Conservation (phyloP, 1,284 basidiomycete genomes). For the Ustanciosporium gigantosporum region DNA sequence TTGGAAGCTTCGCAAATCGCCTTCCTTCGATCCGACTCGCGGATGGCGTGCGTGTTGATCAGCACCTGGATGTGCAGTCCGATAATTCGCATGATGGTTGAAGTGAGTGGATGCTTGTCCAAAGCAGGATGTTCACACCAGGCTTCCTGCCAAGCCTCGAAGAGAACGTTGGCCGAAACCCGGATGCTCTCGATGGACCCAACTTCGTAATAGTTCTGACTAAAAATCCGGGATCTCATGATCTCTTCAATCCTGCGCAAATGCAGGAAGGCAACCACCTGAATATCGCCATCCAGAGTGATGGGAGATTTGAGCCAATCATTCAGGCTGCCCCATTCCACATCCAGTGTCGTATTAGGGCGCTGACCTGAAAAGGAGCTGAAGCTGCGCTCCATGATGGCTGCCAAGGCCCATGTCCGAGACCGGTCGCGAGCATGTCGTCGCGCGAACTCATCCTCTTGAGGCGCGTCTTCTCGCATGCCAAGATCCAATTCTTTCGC, state of each 20-base stretch:
- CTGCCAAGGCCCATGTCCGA: constrained; percentile 33
- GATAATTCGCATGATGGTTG: constrained; percentile 37
- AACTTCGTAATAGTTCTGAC: constrained; percentile 40
- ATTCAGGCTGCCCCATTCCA: constrained; percentile 36
- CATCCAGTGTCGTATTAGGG: constrained; percentile 36
- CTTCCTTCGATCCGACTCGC: constrained; percentile 28
- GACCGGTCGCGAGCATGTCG: constrained; percentile 36
- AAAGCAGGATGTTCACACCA: constrained; percentile 39
- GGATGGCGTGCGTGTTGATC: constrained; percentile 39
- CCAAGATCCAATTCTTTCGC: constrained; percentile 33
- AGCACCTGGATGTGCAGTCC: constrained; percentile 37
- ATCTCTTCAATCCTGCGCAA: constrained; percentile 38
- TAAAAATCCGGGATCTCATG: constrained; percentile 37
- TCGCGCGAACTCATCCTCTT: constrained; percentile 22
- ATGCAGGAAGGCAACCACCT: constrained; percentile 32
- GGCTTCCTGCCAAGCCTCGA: constrained; percentile 34
- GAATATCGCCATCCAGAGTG: constrained; percentile 28
- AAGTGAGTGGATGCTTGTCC: constrained; percentile 21
- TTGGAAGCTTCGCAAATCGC: constrained; percentile 30
- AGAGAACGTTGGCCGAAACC: constrained; percentile 30
- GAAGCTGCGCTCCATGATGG: constrained; percentile 41
- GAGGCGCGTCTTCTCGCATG: constrained; percentile 28
- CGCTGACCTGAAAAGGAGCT: constrained; percentile 36
- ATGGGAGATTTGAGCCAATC: constrained; percentile 39
- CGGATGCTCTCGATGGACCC: constrained; percentile 41